These are phyloP conservation scores for Calonectria naviculata DNA, from an alignment of 2,329 filamentous ascomycete genomes.

Conservation along the genomic window DNA sequence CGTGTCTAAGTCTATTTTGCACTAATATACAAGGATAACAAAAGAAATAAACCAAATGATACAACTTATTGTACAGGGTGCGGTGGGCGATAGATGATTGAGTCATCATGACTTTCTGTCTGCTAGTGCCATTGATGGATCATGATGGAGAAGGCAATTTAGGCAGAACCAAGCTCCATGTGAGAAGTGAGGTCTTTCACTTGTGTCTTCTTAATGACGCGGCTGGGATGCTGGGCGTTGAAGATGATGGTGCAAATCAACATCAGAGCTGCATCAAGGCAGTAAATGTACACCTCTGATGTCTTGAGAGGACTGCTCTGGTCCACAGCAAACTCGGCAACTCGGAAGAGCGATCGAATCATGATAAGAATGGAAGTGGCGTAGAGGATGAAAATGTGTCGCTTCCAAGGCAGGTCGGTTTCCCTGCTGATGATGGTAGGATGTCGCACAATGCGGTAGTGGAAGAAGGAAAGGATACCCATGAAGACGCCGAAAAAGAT, in stretches of 20 bases:
- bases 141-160: neutral
- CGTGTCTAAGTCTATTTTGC: no score
- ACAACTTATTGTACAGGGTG: neutral
- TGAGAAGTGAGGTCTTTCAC: neutral
- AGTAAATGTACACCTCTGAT: neutral
- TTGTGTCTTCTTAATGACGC: neutral
- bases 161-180: neutral
- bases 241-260: neutral
- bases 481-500: slow-evolving; percentile 65
- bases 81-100: no score
- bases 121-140: no score
- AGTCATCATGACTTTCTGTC: no score
- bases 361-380: slow-evolving; percentile 50
- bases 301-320: neutral
- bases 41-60: neutral
- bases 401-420: slow-evolving; percentile 41
- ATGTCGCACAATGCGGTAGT: slow-evolving; percentile 37
- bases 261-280: neutral
- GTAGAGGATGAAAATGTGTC: slow-evolving; percentile 49
- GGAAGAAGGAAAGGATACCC: slow-evolving; percentile 55
- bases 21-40: neutral
- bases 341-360: slow-evolving; percentile 33
- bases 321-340: slow-evolving; percentile 9
- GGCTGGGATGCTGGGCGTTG: neutral
- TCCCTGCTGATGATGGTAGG: slow-evolving; percentile 21